Evolutionary conservation across 192 early-diverging fungal species (phyloP).

Genomic region (Gaertneriomyces semiglobifer): DNA sequence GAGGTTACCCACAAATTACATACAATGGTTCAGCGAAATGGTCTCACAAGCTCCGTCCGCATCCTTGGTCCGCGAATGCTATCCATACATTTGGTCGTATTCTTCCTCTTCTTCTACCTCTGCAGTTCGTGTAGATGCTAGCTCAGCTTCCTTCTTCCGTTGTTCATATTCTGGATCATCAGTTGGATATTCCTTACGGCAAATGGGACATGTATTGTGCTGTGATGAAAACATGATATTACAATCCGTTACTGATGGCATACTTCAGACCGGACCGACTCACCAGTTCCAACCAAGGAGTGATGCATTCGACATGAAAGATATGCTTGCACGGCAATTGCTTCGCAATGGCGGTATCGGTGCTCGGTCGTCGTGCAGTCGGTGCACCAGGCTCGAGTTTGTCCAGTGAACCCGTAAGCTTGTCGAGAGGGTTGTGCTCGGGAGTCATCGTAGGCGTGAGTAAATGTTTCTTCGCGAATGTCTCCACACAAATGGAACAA

Average conservation of each 20-base stretch:
- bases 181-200: conserved; percentile 34
- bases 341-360: conserved; percentile 2
- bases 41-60: no score
- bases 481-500: conserved; percentile 34
- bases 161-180: conserved; percentile 39
- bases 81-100: conserved; percentile 37
- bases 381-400: no score
- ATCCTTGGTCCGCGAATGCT: background rate
- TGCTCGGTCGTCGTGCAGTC: background rate
- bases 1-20: background rate
- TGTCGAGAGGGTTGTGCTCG: background rate
- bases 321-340: conserved; percentile 31
- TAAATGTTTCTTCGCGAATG: background rate
- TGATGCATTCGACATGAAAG: conserved; percentile 33
- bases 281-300: conserved; percentile 38
- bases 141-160: conserved; percentile 19
- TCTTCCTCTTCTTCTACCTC: conserved; percentile 25
- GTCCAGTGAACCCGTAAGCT: no score
- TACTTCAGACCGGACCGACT: background rate
- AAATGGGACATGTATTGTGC: conserved; percentile 45
- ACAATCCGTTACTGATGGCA: background rate
- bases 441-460: background rate
- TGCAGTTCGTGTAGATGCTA: background rate
- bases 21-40: background rate
- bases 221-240: background rate